These are phyloP conservation scores for Euptelea pleiosperma DNA, from an alignment of 164 flowering plant genomes.

Conservation along the genomic window DNA sequence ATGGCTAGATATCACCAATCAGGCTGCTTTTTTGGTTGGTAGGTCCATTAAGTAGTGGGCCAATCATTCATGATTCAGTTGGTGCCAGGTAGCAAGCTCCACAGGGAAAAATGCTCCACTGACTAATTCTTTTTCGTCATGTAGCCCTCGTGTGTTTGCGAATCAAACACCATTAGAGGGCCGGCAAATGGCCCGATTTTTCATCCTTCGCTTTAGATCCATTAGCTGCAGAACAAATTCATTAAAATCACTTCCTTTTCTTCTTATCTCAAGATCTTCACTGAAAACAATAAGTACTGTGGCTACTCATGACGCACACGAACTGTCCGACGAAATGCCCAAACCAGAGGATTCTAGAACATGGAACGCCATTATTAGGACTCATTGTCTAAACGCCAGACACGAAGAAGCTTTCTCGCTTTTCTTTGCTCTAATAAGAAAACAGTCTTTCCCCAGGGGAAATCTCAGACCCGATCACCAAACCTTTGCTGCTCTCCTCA, in stretches of 20 bases:
- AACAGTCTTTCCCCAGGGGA: neutral
- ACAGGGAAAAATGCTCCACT: too few species aligned
- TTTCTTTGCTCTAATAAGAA: slow-evolving; percentile 6
- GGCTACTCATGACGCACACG: neutral
- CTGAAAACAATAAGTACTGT: neutral
- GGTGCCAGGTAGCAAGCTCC: too few species aligned
- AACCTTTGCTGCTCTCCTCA: slow-evolving; percentile 46
- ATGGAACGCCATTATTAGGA: slow-evolving; percentile 18
- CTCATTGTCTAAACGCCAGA: slow-evolving; percentile 10
- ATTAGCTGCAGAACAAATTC: neutral
- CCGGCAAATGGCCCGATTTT: neutral
- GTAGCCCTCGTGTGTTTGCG: too few species aligned
- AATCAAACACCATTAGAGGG: too few species aligned
- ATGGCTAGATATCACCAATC: too few species aligned
- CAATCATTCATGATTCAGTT: too few species aligned
- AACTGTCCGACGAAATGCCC: slow-evolving; percentile 9
- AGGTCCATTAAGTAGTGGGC: too few species aligned
- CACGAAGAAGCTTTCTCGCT: slow-evolving; percentile 16
- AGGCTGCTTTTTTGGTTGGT: too few species aligned
- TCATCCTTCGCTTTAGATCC: neutral
- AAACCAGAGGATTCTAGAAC: slow-evolving; percentile 10
- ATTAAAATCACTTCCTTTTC: neutral
- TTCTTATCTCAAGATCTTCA: neutral
- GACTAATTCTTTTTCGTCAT: too few species aligned
- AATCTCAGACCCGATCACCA: slow-evolving; percentile 23